Conservation (phyloP, 2,329 filamentous ascomycete genomes). For the Nemania diffusa region DNA sequence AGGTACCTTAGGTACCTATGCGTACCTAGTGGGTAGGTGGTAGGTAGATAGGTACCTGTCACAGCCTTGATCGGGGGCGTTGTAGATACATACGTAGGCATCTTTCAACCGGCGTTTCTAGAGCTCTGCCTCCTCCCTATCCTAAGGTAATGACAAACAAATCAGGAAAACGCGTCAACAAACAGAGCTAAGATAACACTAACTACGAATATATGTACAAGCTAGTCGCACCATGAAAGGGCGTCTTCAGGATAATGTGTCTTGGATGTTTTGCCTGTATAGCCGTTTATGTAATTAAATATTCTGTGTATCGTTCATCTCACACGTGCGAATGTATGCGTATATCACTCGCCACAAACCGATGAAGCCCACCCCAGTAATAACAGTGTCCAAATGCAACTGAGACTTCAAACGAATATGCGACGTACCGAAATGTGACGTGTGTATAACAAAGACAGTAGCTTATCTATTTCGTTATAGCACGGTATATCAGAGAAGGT, state of each 20-base stretch:
- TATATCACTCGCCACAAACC: neutral
- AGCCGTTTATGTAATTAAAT: neutral
- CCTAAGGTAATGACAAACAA: neutral
- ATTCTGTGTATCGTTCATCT: neutral
- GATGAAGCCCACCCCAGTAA: neutral
- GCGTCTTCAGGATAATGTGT: neutral
- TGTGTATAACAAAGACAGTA: no score
- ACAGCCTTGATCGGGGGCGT: neutral
- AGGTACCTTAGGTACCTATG: neutral
- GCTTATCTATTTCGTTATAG: no score
- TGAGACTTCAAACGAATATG: neutral
- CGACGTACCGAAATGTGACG: no score
- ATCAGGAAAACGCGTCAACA: conserved; percentile 3
- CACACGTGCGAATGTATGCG: neutral
- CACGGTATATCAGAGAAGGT: no score
- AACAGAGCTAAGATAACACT: neutral
- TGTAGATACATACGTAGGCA: neutral
- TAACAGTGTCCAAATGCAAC: neutral
- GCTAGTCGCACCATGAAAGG: neutral
- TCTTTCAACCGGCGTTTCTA: neutral
- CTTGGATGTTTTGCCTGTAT: conserved; percentile 10
- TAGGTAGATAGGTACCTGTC: no score
- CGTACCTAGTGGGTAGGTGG: no score
- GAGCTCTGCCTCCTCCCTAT: neutral
- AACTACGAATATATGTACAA: neutral